Evolutionary conservation across 2,329 filamentous ascomycete genomes (phyloP), one percentile per base, ranked within the genome.

Genomic region (Sclerotinia minor): DNA sequence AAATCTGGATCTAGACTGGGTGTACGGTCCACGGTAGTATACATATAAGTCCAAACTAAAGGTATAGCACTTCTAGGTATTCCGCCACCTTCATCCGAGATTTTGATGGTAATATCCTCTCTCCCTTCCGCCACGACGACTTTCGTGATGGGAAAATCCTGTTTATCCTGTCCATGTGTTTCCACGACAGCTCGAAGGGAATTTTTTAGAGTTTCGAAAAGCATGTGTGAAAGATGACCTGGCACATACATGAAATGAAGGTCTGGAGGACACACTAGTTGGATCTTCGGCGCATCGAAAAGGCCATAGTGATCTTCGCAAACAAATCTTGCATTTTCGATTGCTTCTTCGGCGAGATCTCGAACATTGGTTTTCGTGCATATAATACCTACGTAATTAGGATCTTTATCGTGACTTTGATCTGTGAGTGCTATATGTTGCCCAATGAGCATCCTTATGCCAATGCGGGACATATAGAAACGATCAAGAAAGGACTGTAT

Each of bases 21-120:
- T 29, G 95, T 98, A 74, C 94, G 89, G 79, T 98, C 95, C 72
- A 99, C 95, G 2, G 95, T 99, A 47, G 95, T 99, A 79, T 99
- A 99, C 95, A 98, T 99, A 79, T 99, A 99, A 17, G 95, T 99
- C 95, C 95, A 99, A n/a, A 98, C 95, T 19, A 99, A 85, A 6
- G 95, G 95, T 71, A 99, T 98, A 64, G 92, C 87, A 75, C 91
- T 96, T 75, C 95, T 84, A 0, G 95, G 93, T 65, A 99, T 98
- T 70, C 95, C 95, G 71, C 95, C 95, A 69, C 95, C 95, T 80
- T 99, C 95, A 78, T 99, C 95, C 5, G 91, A 92, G 74, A 99
- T 91, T 81, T 99, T 99, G 83, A 99, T 97, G 6, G 95, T 99
- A 75, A 99, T 99, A 76, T 99, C 95, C 80, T 99, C 95, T 78